These are phyloP conservation scores for Pseudonectria foliicola DNA, from an alignment of 2,329 filamentous ascomycete genomes.

Conservation along the genomic window DNA sequence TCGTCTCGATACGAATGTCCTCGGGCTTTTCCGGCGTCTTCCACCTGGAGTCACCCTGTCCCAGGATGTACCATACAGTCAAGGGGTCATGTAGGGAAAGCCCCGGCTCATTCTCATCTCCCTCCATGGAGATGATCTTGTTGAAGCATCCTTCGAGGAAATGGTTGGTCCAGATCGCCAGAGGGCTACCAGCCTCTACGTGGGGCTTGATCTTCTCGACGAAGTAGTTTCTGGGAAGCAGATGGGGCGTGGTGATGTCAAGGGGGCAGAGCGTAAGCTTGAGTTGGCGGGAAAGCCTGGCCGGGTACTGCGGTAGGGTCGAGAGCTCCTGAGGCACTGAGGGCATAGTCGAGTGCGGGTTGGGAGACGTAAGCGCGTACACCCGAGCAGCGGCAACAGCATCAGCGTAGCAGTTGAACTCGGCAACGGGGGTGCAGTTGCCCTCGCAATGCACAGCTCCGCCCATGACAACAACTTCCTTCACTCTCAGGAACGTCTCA, in stretches of 20 bases:
- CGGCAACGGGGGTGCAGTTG: constrained; percentile 78
- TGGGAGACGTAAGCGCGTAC: constrained; percentile 68
- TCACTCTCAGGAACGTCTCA: constrained; percentile 79
- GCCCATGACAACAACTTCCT: constrained; percentile 94
- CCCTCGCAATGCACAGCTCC: constrained; percentile 73
- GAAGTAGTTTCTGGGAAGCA: constrained; percentile 57
- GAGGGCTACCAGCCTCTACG: constrained; percentile 57
- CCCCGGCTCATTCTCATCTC: constrained; percentile 49
- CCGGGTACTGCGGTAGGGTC: constrained; percentile 55
- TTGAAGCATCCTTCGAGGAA: constrained; percentile 65
- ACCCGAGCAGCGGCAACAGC: constrained; percentile 68
- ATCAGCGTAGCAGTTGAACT: constrained; percentile 96
- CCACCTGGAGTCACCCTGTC: constrained; percentile 52
- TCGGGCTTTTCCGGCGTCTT: constrained; percentile 52
- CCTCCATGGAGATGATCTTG: constrained; percentile 58
- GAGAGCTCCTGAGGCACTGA: constrained; percentile 47
- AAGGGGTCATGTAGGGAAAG: constrained; percentile 71
- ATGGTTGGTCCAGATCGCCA: constrained; percentile 65
- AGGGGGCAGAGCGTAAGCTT: constrained; percentile 67
- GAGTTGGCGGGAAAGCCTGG: constrained; percentile 53
- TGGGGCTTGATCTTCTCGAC: constrained; percentile 45
- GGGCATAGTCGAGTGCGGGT: constrained; percentile 74
- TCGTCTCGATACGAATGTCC: constrained; percentile 83
- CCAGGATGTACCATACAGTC: constrained; percentile 71
- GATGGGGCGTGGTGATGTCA: constrained; percentile 68